A percentile compares a stretch with the other conserved stretches of the same genome.
These are phyloP conservation scores for Calonectria honghensis DNA, from an alignment of 2,329 filamentous ascomycete species.

Conservation along the genomic window DNA sequence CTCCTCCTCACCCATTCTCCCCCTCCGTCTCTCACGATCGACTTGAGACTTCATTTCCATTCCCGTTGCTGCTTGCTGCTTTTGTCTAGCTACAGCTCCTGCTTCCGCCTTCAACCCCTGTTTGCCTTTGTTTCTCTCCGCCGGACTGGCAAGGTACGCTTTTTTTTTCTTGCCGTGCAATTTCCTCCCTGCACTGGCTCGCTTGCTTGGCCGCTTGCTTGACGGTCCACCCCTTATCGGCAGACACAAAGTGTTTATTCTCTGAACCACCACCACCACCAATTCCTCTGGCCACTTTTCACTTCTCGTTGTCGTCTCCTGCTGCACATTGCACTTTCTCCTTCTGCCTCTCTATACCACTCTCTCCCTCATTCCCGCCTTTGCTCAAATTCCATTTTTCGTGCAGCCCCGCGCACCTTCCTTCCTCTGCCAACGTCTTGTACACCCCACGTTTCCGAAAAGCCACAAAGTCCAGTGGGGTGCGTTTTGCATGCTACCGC, in stretches of 20 bases:
- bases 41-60: neutral
- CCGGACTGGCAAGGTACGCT: slow-evolving; percentile 35
- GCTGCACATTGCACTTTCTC: slow-evolving; percentile 28
- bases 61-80: slow-evolving; percentile 1
- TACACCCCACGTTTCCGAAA: slow-evolving; percentile 64
- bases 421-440: slow-evolving; percentile 44
- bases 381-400: slow-evolving; percentile 11
- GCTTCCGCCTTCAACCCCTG: slow-evolving; percentile 14
- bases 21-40: neutral
- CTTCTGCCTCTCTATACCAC: slow-evolving; percentile 39
- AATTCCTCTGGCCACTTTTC: slow-evolving; percentile 55
- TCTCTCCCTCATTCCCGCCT: slow-evolving; percentile 34
- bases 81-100: slow-evolving; percentile 3
- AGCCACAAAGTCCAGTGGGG: slow-evolving; percentile 73
- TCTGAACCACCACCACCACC: slow-evolving; percentile 35
- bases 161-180: slow-evolving; percentile 28
- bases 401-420: slow-evolving; percentile 24
- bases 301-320: slow-evolving; percentile 51
- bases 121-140: slow-evolving; percentile 25
- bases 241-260: slow-evolving; percentile 39
- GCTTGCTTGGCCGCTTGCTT: slow-evolving; percentile 52
- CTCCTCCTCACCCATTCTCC: neutral
- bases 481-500: slow-evolving; percentile 56
- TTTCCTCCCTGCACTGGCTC: slow-evolving; percentile 48
- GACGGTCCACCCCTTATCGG: slow-evolving; percentile 51